Evolutionary conservation across 2,329 filamentous ascomycete species (phyloP), one percentile per base, ranked within the genome.

Genomic region (Acrocalymma vagum): DNA sequence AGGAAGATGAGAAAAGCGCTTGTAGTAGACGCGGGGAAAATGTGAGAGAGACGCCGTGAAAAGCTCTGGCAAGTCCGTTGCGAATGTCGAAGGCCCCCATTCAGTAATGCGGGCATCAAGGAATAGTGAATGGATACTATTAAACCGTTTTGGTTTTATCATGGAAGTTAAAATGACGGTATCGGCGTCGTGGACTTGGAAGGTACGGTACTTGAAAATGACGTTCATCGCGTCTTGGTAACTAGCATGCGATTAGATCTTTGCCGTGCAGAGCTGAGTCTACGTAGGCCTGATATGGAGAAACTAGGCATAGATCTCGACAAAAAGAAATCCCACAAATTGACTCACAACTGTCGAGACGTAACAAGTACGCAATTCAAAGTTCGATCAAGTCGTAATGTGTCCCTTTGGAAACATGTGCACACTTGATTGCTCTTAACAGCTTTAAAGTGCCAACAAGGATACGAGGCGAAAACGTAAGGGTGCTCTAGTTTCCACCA

Each of bases 91-190:
- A n/a, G n/a, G n/a, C n/a, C n/a, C n/a, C n/a, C n/a, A n/a, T n/a
- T 21, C 13, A 13, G 29, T 22, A 20, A 33, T n/a, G n/a, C n/a
- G n/a, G n/a, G n/a, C 9, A 16, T 40, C 23, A 11, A 40, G 17
- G 17, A 33, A 28, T 4, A 40, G 29, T 18, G 37, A 40, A 17
- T 29, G 29, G 20, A 40, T 40, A 14, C 6, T 17, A 17, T 28
- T 37, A 20, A 37, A 37, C 8, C 17, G 23, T 8, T 6, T 21
- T 7, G 34, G 36, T 20, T 28, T 38, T 9, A 24, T 16, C 15
- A 17, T 8, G 8, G 36, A 22, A 26, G 28, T 11, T 15, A 38
- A 8, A 14, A 25, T 3, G 6, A 38, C 10, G 15, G 36, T 38
- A 17, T 38, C 35, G 14, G 30, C 25, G 26, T 38, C 22, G 18